Evolutionary conservation across 1,284 basidiomycete species (phyloP), one percentile per base, ranked within the genome.

Genomic region (Cryptococcus sp.): DNA sequence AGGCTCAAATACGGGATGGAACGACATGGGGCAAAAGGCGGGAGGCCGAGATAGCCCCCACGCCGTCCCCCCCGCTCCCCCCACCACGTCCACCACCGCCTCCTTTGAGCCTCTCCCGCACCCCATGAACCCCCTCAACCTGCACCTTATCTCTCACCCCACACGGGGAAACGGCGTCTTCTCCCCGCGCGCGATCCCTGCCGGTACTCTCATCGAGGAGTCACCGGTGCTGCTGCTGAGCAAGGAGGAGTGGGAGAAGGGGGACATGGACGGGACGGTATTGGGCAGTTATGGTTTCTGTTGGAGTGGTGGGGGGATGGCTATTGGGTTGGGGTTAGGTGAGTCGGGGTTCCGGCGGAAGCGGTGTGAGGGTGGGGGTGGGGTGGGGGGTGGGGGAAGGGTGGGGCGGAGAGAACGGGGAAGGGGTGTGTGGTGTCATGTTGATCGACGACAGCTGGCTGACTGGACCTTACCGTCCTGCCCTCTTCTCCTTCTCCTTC

Each of bases 311-410:
- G 87, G 87, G 0, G 83, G 84, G 2, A 91, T 91, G 88, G 93
- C 89, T 0, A 80, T 98, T 1, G 88, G 89, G 0, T 76, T 95
- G 0, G 93, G 93, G 1, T 80, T 95, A 28, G 92, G 91, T 91
- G 69, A 62, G 81, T 73, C 3, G 21, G 20, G 20, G n/a, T 18
- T 8, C n/a, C 20, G 18, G 28, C 5, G 46, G n/a, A 47, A 36
- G 46, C 20, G 44, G 44, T 16, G 28, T n/a, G n/a, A 16, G 23
- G 6, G n/a, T 5, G 16, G 15, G 18, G 20, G 20, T 50, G 42
- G 15, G 28, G 13, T 21, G 13, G 21, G 16, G 53, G 15, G 24
- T 39, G 37, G 20, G 46, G 46, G 28, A 33, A n/a, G n/a, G n/a
- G 24, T 46, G 16, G 23, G 13, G 21, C 4, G 12, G 28, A 33